Evolutionary conservation across 208 protist genomes (phyloP).

Genomic region (Leishmania aethiopica): DNA sequence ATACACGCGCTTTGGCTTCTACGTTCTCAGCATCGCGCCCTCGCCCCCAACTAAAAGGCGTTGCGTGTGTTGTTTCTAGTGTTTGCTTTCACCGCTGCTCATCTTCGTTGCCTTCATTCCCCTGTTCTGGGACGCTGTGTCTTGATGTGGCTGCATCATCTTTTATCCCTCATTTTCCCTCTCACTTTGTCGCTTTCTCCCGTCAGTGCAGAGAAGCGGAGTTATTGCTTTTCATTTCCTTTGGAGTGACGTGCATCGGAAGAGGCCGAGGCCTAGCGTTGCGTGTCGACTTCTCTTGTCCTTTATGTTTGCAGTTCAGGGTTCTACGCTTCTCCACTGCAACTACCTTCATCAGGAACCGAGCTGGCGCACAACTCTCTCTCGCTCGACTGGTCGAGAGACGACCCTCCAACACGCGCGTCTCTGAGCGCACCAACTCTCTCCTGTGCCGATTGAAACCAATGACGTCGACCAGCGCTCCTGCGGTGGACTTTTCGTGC

Average conservation of each 20-base stretch:
- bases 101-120: not conserved
- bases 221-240: not conserved
- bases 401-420: not conserved
- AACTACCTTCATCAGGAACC: not conserved
- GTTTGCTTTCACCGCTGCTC: not conserved
- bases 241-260: not conserved
- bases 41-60: not conserved
- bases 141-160: not conserved
- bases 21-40: not conserved
- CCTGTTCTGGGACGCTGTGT: not conserved
- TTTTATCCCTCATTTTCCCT: not conserved
- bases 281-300: not conserved
- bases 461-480: conserved; percentile 22
- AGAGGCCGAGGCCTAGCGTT: not conserved
- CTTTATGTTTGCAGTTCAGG: not conserved
- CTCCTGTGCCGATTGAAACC: not conserved
- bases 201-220: not conserved
- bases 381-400: not conserved
- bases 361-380: not conserved
- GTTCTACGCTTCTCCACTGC: not conserved
- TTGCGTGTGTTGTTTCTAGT: not conserved
- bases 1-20: not conserved
- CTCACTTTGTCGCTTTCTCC: not conserved
- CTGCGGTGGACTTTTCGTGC: conserved; percentile 68
- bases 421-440: not conserved